These are phyloP conservation scores for Vitis vinifera DNA, from an alignment of 164 flowering plant species.

Conservation along the genomic window DNA sequence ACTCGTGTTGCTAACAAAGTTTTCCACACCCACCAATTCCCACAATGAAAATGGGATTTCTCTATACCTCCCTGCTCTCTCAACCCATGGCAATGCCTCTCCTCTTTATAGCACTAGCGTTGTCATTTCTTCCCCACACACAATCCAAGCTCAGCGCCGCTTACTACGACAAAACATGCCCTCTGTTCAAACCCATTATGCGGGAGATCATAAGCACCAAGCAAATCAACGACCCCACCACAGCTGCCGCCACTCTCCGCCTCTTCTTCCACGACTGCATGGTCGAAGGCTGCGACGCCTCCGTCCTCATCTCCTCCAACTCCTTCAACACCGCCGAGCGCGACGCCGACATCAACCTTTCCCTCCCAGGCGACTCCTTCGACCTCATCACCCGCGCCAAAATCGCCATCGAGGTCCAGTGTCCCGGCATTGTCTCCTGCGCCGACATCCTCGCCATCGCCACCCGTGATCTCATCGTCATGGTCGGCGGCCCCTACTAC, in stretches of 20 bases:
- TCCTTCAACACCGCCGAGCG: slow-evolving; percentile 58
- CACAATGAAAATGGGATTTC: too few relatives aligned
- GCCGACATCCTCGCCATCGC: slow-evolving; percentile 62
- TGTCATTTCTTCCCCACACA: slow-evolving; percentile 1
- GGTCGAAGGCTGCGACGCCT: slow-evolving; percentile 64
- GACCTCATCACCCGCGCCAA: slow-evolving; percentile 58
- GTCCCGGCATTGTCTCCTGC: slow-evolving; percentile 74
- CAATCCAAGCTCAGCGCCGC: slow-evolving; percentile 29
- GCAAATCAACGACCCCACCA: slow-evolving; percentile 55
- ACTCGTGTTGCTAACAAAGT: too few relatives aligned
- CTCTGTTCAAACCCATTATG: slow-evolving; percentile 36
- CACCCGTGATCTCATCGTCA: slow-evolving; percentile 52
- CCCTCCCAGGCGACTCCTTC: slow-evolving; percentile 77
- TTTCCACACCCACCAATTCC: too few relatives aligned
- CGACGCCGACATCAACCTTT: slow-evolving; percentile 65
- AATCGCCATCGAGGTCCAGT: slow-evolving; percentile 57
- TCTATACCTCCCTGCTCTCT: too few relatives aligned
- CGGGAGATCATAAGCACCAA: slow-evolving; percentile 38
- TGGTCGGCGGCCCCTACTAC: slow-evolving; percentile 74
- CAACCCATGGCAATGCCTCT: too few relatives aligned
- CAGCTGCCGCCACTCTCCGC: slow-evolving; percentile 65
- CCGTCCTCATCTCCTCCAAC: slow-evolving; percentile 40
- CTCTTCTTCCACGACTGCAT: slow-evolving; percentile 73
- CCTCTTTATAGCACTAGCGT: too few relatives aligned
- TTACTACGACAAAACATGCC: slow-evolving; percentile 53